A percentile compares a stretch with the other conserved stretches of the same genome.
These are phyloP conservation scores for Sanghuangporus sanghuang DNA, from an alignment of 1,284 basidiomycete genomes.

Conservation along the genomic window DNA sequence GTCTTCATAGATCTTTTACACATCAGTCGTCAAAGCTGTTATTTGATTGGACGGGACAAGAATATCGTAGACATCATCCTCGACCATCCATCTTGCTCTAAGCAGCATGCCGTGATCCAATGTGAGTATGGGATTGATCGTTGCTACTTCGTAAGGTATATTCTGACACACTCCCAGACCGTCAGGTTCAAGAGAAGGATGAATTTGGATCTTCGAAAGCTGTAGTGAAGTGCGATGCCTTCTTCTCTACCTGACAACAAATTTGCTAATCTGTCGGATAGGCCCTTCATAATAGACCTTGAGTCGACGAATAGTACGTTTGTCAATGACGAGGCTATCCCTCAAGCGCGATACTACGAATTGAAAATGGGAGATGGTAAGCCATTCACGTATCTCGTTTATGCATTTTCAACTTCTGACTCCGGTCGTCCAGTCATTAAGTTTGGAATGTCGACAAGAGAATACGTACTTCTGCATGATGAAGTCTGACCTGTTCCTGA, in stretches of 20 bases:
- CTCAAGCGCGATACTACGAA: conserved; percentile 88
- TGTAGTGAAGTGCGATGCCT: conserved; percentile 65
- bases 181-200: conserved; percentile 81
- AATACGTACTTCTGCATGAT: conserved; percentile 87
- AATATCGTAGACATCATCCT: conserved; percentile 86
- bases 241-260: conserved; percentile 7
- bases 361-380: conserved; percentile 81
- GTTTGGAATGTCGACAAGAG: conserved; percentile 81
- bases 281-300: conserved; percentile 94
- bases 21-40: conserved; percentile 89
- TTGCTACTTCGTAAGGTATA: not conserved
- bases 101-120: conserved; percentile 97
- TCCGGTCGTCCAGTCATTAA: conserved; percentile 65
- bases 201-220: conserved; percentile 81
- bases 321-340: conserved; percentile 86
- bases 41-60: conserved; percentile 88
- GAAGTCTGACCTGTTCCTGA: conserved; percentile 39
- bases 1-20: conserved; percentile 65
- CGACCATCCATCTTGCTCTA: conserved; percentile 96
- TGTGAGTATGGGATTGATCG: conserved; percentile 41
- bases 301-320: conserved; percentile 94
- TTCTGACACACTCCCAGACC: conserved; percentile 42
- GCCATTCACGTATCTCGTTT: conserved; percentile 24
- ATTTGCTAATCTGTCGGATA: conserved; percentile 28
- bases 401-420: not conserved